Evolutionary conservation across 2,329 filamentous ascomycete genomes (phyloP).

Genomic region (Plectosphaerella cucumerina): DNA sequence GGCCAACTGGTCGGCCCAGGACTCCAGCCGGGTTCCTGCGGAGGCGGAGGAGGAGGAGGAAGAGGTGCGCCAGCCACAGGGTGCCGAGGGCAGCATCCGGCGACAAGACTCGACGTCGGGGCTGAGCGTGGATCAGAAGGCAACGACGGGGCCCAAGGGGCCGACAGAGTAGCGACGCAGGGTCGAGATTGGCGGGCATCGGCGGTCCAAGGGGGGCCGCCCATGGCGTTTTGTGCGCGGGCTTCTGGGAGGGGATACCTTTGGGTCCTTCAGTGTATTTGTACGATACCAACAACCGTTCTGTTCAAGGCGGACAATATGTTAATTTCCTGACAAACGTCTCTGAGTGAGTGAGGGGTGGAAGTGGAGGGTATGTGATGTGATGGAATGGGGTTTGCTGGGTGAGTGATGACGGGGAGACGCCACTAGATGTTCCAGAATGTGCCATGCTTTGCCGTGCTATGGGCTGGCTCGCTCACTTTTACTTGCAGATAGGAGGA

Average conservation of each 20-base stretch:
- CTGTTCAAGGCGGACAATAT: too few species aligned
- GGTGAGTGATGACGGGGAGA: too few species aligned
- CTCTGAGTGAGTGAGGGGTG: too few species aligned
- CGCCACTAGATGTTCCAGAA: too few species aligned
- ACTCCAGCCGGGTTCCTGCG: slow-evolving; percentile 30
- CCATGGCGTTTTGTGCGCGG: not conserved
- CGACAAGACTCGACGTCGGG: not conserved
- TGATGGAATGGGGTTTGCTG: too few species aligned
- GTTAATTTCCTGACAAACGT: too few species aligned
- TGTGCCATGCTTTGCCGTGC: too few species aligned
- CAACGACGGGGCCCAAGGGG: not conserved
- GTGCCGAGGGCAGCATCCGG: slow-evolving; percentile 1
- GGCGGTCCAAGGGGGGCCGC: not conserved
- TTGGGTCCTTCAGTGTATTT: not conserved
- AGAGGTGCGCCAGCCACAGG: too few species aligned
- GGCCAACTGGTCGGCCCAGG: slow-evolving; percentile 71
- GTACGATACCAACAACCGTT: slow-evolving; percentile 1
- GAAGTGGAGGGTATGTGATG: too few species aligned
- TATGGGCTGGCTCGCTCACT: too few species aligned
- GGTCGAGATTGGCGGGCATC: not conserved
- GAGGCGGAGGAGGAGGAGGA: slow-evolving; percentile 8
- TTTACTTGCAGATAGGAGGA: too few species aligned
- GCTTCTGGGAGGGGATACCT: not conserved
- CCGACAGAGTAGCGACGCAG: not conserved
- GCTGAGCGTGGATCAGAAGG: not conserved